These are phyloP conservation scores for Dacryopinax spathularia DNA, from an alignment of 768 basidiomycete species.

Conservation along the genomic window DNA sequence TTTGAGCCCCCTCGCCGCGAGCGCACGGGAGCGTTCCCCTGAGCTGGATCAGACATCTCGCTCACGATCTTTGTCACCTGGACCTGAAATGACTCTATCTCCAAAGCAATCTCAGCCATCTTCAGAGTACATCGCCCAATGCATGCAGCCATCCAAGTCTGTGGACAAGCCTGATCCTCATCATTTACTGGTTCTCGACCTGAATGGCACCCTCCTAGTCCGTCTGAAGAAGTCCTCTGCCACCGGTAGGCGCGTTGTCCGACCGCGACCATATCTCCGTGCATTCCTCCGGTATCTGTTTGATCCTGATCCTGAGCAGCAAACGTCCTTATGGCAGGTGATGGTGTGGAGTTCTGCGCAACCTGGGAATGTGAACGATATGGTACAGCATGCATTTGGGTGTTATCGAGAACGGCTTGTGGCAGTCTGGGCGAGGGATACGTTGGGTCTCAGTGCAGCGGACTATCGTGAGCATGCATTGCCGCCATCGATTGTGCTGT, in stretches of 20 bases:
- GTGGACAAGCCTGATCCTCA: neutral
- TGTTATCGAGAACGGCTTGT: slow-evolving; percentile 22
- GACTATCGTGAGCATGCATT: slow-evolving; percentile 54
- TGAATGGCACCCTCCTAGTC: slow-evolving; percentile 11
- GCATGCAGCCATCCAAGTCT: neutral
- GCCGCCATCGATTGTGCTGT: slow-evolving; percentile 17
- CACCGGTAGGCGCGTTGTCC: neutral
- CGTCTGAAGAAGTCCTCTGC: neutral
- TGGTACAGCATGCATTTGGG: slow-evolving; percentile 53
- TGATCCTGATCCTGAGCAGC: slow-evolving; percentile 2
- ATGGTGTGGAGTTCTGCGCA: slow-evolving; percentile 87
- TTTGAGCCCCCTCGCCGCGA: neutral
- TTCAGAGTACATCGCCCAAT: neutral
- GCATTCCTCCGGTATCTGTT: slow-evolving; percentile 10
- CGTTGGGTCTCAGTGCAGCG: slow-evolving; percentile 44
- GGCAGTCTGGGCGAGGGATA: slow-evolving; percentile 65
- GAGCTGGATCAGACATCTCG: neutral
- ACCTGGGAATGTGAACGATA: slow-evolving; percentile 59
- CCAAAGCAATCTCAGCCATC: neutral
- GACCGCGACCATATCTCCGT: slow-evolving; percentile 9
- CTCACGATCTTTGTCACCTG: neutral
- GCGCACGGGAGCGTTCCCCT: neutral
- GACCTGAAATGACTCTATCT: neutral
- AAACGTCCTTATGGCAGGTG: slow-evolving; percentile 27
- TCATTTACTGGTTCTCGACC: slow-evolving; percentile 11